Percentiles rank a stretch among this genome's conserved stretches.
phyloP scores from a whole-genome alignment of 768 basidiomycete genomes.

The Stropharia rugosoannulata region DNA sequence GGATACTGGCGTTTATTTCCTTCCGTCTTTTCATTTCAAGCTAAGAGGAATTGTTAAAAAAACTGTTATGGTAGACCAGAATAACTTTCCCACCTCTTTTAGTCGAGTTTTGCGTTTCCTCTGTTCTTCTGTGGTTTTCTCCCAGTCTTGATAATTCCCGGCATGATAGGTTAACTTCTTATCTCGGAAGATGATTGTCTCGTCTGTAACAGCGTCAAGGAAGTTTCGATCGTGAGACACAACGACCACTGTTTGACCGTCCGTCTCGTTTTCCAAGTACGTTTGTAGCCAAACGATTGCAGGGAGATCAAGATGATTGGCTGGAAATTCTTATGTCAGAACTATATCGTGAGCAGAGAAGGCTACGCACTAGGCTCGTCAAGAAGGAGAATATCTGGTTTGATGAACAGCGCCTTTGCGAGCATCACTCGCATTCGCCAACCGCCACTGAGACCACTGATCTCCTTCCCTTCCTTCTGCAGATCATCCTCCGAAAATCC shows the following conservation, averaged over 20 bases:
- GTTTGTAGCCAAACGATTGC: constrained; percentile 54
- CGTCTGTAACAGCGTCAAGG: constrained; percentile 55
- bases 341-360: not conserved
- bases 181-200: constrained; percentile 59
- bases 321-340: constrained; percentile 13
- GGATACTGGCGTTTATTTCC: constrained; percentile 54
- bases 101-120: constrained; percentile 42
- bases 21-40: constrained; percentile 34
- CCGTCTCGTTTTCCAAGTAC: constrained; percentile 40
- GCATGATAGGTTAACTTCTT: constrained; percentile 52
- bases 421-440: constrained; percentile 64
- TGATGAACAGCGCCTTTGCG: constrained; percentile 56
- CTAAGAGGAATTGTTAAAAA: constrained; percentile 8
- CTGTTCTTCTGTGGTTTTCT: constrained; percentile 42
- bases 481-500: constrained; percentile 48
- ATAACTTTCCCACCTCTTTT: constrained; percentile 31
- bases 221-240: constrained; percentile 70
- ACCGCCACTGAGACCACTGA: constrained; percentile 56
- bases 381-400: constrained; percentile 55
- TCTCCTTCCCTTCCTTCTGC: constrained; percentile 31
- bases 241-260: constrained; percentile 52
- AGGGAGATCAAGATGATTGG: constrained; percentile 52
- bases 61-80: not conserved
- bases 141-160: constrained; percentile 54
- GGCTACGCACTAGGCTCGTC: constrained; percentile 48